Evolutionary conservation across 169 alveolate species (phyloP), one percentile per base, ranked within the genome.

Genomic region (Cryptosporidium tyzzeri): DNA sequence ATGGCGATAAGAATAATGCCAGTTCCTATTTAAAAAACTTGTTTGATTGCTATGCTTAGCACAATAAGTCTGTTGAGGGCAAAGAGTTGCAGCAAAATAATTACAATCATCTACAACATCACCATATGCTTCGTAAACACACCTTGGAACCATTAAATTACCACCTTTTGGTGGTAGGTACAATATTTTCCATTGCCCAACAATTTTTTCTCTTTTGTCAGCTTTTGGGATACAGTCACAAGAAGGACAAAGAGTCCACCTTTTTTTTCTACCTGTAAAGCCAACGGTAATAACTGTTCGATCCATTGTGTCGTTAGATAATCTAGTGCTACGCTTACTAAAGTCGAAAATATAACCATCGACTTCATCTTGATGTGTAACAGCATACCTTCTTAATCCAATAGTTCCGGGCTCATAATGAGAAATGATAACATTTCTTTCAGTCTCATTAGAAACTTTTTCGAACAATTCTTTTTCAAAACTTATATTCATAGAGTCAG

Each of bases 241-340:
- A 62, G 89, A 80, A 29, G 89, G 89, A 33, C 89, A 80, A 29
- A 80, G 89, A 4, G 89, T 80, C 89, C 89, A 80, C 29, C 89
- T 61, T 29, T 80, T 80, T 18, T 80, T 80, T 62, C 89, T 80
- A 18, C 89, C 89, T 61, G 89, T 80, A 23, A 80, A 80, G 29
- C 89, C 89, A 31, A 80, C 89, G 35, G 89, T 80, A 23, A 80
- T 65, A 39, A 80, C 89, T 12, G 89, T 80, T 18, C 89, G 55
- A 80, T 80, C 89, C 75, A 80, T 80, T 29, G 80, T 80, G 65
- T 80, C 89, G 65, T 80, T 80, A 7, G 89, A 59, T 21, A 80
- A 62, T 62, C 89, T 62, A 18, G 89, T 80, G 37, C 89, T 80
- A 5, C 89, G 61, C 23, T 80, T 80, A 0, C 89, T 80, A 50